Percentiles rank a stretch among this genome's conserved stretches.
Conservation (phyloP, 2,329 filamentous ascomycete species). For the Neonectria hederae region DNA sequence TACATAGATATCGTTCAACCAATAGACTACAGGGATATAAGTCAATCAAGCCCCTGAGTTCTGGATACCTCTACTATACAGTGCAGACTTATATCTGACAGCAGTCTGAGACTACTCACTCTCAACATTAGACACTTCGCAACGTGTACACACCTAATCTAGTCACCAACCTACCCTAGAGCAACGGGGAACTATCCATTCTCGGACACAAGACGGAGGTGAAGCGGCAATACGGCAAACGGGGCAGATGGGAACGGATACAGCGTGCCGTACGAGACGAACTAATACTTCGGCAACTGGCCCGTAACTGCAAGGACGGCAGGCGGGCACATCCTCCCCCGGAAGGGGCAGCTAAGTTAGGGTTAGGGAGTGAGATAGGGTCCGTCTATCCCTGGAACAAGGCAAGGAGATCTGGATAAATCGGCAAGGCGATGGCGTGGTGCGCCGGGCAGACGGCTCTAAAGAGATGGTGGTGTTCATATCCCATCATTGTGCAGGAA, state of each 20-base stretch:
- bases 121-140: background rate
- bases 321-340: constrained; percentile 1
- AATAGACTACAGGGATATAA: background rate
- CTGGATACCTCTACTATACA: background rate
- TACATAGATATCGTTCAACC: background rate
- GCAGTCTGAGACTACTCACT: background rate
- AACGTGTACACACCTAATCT: background rate
- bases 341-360: constrained; percentile 12
- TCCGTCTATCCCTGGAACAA: constrained; percentile 22
- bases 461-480: constrained; percentile 19
- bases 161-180: constrained; percentile 1
- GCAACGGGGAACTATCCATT: background rate
- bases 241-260: constrained; percentile 11
- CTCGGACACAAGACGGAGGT: constrained; percentile 14
- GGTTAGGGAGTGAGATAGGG: constrained; percentile 29
- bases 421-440: constrained; percentile 40
- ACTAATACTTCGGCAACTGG: constrained; percentile 1
- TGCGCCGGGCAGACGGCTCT: constrained; percentile 32
- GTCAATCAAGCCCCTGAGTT: background rate
- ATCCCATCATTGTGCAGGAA: constrained; percentile 8
- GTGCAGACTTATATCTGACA: too few relatives aligned
- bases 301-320: constrained; percentile 19
- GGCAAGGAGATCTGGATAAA: constrained; percentile 41
- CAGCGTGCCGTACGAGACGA: constrained; percentile 21
- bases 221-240: constrained; percentile 16